A percentile compares a stretch with the other conserved stretches of the same genome.
Evolutionary conservation across 2,329 filamentous ascomycete genomes (phyloP).

Genomic region (Ceratocystis papillata): DNA sequence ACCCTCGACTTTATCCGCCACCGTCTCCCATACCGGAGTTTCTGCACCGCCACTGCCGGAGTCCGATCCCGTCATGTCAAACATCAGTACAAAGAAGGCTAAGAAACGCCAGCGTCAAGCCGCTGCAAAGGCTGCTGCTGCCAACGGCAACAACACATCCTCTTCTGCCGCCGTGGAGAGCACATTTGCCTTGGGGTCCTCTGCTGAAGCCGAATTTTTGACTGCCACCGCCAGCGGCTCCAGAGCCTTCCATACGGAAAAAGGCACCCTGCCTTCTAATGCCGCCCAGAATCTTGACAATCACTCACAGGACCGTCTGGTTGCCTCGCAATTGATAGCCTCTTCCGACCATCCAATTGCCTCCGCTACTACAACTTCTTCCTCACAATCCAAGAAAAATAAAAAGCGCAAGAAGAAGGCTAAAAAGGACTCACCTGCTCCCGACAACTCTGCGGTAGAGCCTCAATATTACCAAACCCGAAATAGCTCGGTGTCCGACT

Average conservation of each 20-base stretch:
- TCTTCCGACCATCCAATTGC: slow-evolving; percentile 25
- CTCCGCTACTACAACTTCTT: neutral
- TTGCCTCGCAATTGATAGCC: slow-evolving; percentile 4
- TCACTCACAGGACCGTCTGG: slow-evolving; percentile 28
- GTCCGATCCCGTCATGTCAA: slow-evolving; percentile 28
- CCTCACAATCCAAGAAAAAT: slow-evolving; percentile 45
- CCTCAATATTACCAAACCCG: neutral
- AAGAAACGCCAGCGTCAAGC: slow-evolving; percentile 74
- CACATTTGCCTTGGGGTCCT: neutral
- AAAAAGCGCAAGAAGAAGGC: slow-evolving; percentile 61
- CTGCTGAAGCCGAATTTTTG: neutral
- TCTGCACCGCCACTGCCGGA: slow-evolving; percentile 26
- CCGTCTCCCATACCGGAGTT: slow-evolving; percentile 26
- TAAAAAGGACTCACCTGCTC: slow-evolving; percentile 27
- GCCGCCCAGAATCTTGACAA: slow-evolving; percentile 32
- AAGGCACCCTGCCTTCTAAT: neutral
- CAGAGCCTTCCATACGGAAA: neutral
- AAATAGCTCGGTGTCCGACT: slow-evolving; percentile 1
- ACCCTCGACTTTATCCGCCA: slow-evolving; percentile 36
- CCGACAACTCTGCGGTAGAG: neutral
- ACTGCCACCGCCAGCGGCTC: neutral
- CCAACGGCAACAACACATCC: neutral
- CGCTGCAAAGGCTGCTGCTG: slow-evolving; percentile 23
- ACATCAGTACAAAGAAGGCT: slow-evolving; percentile 80
- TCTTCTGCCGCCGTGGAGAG: neutral